Base-by-base conservation (phyloP, 768 basidiomycete species). In the Leccinum variicolor region DNA sequence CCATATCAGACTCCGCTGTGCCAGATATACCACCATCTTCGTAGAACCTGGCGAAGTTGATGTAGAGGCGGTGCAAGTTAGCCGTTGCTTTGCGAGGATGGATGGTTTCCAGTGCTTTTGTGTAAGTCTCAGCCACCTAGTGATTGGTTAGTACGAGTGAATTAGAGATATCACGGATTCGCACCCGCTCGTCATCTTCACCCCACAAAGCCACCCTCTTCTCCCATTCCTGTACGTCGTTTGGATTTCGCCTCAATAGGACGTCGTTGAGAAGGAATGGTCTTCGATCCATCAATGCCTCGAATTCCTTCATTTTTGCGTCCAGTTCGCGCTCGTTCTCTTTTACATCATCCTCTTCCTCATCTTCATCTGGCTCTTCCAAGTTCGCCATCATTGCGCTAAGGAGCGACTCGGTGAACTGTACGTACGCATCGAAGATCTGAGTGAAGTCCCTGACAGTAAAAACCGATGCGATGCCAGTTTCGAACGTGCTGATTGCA, bases 201-300 rank as follows among this genome's bases (percentile, higher is more conserved):
- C 90, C 97, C 83, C 86, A 96, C 26, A 98, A 74, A 2, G 94
- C 95, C 19, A 98, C 84, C 34, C 96, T 80, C 74, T 99, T 99
- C 76, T 98, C 97, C 97, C 97, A 99, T 71, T 99, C 97, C 63
- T 97, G 94, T 2, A 98, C 97, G 66, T 99, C 97, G 64, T 98
- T 92, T 5, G 93, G 92, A 78, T 99, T 99, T 66, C 97, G 79
- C 60, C 97, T 77, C 34, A 98, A 72, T 15, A 98, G 76, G 13
- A 98, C 97, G 66, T 98, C 95, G 65, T 99, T 99, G 48, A 97
- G 86, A 60, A 99, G 78, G 81, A 99, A 98, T 3, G 94, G 96
- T 69, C 97, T 75, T 50, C 95, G 81, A 71, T 99, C 97, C 81
- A 96, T 96, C 63, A 99, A 73, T 41, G 87, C 90, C 72, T 98